Evolutionary conservation across 2,329 filamentous ascomycete species (phyloP).

Genomic region (Teratosphaeria viscida): DNA sequence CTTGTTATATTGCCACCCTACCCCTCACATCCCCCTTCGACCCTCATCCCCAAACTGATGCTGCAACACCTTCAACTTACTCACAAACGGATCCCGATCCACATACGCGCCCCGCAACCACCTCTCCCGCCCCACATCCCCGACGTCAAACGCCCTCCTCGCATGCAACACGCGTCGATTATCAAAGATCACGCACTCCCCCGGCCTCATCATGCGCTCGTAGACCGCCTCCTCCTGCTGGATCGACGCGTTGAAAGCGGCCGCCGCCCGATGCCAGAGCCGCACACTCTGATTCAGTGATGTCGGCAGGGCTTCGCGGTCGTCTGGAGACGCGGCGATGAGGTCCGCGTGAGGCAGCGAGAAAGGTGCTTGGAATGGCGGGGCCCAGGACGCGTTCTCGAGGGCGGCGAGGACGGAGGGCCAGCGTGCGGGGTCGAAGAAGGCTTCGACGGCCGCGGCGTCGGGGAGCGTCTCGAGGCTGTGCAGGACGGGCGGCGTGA

Average conservation of each 20-base stretch:
- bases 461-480: neutral
- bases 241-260: conserved; percentile 48
- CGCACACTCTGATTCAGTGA: conserved; percentile 7
- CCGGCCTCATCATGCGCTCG: conserved; percentile 63
- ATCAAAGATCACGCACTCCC: conserved; percentile 89
- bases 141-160: conserved; percentile 59
- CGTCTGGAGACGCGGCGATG: neutral
- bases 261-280: conserved; percentile 41
- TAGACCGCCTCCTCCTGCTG: conserved; percentile 51
- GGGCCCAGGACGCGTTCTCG: conserved; percentile 25
- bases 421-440: neutral
- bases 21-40: no score
- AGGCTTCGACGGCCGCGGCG: neutral
- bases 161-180: conserved; percentile 82
- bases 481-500: neutral
- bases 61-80: conserved; percentile 20
- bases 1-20: no score
- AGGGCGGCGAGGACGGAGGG: conserved; percentile 10
- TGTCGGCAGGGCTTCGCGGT: neutral
- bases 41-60: neutral
- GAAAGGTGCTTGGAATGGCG: conserved; percentile 28
- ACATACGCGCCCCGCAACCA: conserved; percentile 86
- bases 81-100: conserved; percentile 51
- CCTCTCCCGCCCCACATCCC: conserved; percentile 50
- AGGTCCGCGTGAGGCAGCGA: neutral